These are phyloP conservation scores for Heliosperma pusillum DNA, from an alignment of 148 eudicot species.

Conservation along the genomic window DNA sequence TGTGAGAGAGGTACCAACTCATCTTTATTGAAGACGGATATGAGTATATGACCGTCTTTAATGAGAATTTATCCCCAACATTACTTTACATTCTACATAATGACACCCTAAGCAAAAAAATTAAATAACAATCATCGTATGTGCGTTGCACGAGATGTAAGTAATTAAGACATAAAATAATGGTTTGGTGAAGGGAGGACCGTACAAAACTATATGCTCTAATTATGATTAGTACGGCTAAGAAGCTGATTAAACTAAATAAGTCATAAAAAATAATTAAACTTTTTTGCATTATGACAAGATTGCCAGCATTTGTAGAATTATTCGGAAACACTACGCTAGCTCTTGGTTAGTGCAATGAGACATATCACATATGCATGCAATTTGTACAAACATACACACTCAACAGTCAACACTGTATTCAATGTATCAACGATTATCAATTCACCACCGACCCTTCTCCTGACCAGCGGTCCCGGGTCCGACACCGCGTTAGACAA, in stretches of 20 bases:
- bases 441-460: too few relatives aligned
- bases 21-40: too few relatives aligned
- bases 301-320: conserved; percentile 6
- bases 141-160: not conserved
- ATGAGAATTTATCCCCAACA: too few relatives aligned
- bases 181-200: not conserved
- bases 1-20: too few relatives aligned
- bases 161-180: not conserved
- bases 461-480: too few relatives aligned
- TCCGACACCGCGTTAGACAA: too few relatives aligned
- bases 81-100: too few relatives aligned
- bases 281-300: not conserved
- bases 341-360: not conserved
- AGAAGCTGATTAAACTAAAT: not conserved
- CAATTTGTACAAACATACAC: not conserved
- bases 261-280: not conserved
- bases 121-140: too few relatives aligned
- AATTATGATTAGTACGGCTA: not conserved
- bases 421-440: not conserved
- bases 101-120: too few relatives aligned
- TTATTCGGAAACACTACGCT: not conserved
- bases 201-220: not conserved
- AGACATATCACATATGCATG: not conserved
- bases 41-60: too few relatives aligned
- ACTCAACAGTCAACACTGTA: not conserved